Conservation (phyloP, 306 rosid species). For the Glycine tomentella region DNA sequence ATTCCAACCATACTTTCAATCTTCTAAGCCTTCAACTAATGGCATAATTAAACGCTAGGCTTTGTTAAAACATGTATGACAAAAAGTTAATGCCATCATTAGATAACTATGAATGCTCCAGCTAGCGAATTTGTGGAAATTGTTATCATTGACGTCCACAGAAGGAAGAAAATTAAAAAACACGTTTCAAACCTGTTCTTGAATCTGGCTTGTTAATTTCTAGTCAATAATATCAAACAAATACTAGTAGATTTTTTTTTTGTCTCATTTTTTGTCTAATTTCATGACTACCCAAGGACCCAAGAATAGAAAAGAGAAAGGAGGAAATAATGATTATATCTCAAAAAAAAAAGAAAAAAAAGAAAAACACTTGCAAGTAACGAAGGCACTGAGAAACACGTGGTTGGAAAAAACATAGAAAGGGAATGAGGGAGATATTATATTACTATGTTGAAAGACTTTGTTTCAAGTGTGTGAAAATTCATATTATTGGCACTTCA, state of each 20-base stretch:
- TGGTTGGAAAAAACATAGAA: not conserved
- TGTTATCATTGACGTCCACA: not conserved
- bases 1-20: too few relatives aligned
- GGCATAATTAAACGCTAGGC: too few relatives aligned
- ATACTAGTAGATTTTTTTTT: not conserved
- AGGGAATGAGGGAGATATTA: constrained; percentile 6
- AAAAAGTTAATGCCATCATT: too few relatives aligned
- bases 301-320: not conserved
- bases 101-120: too few relatives aligned
- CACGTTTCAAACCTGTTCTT: not conserved
- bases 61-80: too few relatives aligned
- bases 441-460: not conserved
- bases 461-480: not conserved
- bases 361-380: not conserved
- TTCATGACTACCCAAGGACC: not conserved
- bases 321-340: not conserved
- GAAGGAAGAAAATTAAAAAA: not conserved
- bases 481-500: not conserved
- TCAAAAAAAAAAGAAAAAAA: not conserved
- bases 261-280: not conserved
- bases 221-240: not conserved
- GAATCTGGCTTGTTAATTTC: not conserved
- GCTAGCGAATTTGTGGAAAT: not conserved
- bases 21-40: too few relatives aligned
- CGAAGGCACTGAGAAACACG: not conserved